Evolutionary conservation across 345 rosid species (phyloP).

Genomic region (Eucalyptus virginea): DNA sequence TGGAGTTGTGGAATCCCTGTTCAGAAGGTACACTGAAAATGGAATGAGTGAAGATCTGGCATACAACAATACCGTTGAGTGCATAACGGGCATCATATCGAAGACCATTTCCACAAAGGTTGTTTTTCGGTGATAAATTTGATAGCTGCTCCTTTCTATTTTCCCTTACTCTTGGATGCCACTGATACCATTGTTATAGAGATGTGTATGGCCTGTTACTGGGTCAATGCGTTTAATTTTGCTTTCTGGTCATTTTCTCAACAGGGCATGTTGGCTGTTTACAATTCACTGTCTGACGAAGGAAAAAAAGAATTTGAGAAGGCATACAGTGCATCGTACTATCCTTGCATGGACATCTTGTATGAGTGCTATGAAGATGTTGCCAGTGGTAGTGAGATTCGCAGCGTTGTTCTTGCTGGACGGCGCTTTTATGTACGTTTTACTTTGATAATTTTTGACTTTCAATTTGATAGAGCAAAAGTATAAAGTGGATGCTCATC

Average conservation of each 20-base stretch:
- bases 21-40: constrained; percentile 68
- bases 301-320: constrained; percentile 66
- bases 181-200: not conserved
- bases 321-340: constrained; percentile 70
- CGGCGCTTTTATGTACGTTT: constrained; percentile 71
- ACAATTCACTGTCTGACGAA: constrained; percentile 65
- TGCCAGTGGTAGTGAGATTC: constrained; percentile 71
- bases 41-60: constrained; percentile 74
- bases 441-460: not conserved
- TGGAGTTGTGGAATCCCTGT: constrained; percentile 74
- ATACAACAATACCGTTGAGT: constrained; percentile 86
- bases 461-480: not conserved
- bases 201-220: not conserved
- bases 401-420: constrained; percentile 87
- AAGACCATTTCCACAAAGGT: constrained; percentile 83
- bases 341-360: constrained; percentile 84
- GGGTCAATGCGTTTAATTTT: not conserved
- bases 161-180: not conserved
- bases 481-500: not conserved
- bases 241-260: not conserved
- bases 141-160: not conserved
- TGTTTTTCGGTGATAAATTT: not conserved
- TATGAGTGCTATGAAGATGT: constrained; percentile 92
- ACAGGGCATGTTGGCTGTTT: constrained; percentile 92
- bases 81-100: constrained; percentile 75